Evolutionary conservation across 192 early-diverging fungal genomes (phyloP).

Genomic region (Helicostylum pulchrum): DNA sequence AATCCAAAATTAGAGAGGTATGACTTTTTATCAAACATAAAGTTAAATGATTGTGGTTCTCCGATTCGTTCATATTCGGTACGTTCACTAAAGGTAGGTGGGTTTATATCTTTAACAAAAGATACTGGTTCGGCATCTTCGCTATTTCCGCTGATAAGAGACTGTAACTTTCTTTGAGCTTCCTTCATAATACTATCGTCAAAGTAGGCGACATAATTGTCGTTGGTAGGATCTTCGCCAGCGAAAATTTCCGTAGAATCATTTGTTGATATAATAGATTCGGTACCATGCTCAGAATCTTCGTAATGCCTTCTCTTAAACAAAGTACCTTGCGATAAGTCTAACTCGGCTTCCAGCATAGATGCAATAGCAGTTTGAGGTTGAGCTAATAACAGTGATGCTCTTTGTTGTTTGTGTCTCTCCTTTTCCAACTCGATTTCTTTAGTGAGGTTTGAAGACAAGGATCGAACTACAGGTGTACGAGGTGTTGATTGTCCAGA

Average conservation of each 20-base stretch:
- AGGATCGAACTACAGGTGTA: constrained; percentile 7
- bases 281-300: neutral
- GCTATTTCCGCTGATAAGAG: neutral
- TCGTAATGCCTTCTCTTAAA: neutral
- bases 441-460: constrained; percentile 1
- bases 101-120: neutral
- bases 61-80: neutral
- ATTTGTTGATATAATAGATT: neutral
- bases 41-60: constrained; percentile 1
- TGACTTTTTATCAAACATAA: neutral
- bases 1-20: constrained; percentile 6
- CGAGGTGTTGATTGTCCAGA: constrained; percentile 14
- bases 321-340: constrained; percentile 17
- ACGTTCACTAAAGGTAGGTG: neutral
- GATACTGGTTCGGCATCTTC: neutral
- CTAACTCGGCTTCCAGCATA: constrained; percentile 18
- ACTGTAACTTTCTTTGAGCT: neutral
- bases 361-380: constrained; percentile 16
- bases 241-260: neutral
- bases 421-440: constrained; percentile 18
- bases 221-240: neutral
- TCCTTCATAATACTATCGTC: constrained; percentile 2
- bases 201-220: constrained; percentile 7
- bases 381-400: neutral
- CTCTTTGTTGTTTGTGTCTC: constrained; percentile 16